Evolutionary conservation across 257 asterid genomes (phyloP).

Genomic region (Pogostemon cablin): DNA sequence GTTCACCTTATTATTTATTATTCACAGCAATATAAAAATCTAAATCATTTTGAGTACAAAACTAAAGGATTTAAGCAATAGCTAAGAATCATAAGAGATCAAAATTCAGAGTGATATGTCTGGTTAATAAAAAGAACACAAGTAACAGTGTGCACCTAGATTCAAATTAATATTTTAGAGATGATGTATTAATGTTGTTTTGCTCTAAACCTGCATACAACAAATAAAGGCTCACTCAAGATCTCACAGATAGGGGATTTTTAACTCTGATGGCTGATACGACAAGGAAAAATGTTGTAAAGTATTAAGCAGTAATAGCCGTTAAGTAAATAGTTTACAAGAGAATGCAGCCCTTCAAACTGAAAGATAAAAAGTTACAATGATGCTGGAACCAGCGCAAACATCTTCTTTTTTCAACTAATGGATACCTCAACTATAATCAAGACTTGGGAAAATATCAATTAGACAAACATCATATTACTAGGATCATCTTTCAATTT

Average conservation of each 20-base stretch:
- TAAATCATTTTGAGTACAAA: too few species aligned
- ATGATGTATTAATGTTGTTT: background rate
- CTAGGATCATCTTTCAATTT: constrained; percentile 14
- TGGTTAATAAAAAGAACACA: constrained; percentile 3
- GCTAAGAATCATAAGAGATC: background rate
- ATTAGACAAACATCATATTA: constrained; percentile 13
- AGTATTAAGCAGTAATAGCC: background rate
- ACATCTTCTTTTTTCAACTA: constrained; percentile 5
- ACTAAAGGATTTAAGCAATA: too few species aligned
- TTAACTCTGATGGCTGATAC: too few species aligned
- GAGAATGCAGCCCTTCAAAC: constrained; percentile 6
- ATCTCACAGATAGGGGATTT: background rate
- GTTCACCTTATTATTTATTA: constrained; percentile 1
- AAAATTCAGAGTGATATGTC: background rate
- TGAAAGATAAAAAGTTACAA: background rate
- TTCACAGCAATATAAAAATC: background rate
- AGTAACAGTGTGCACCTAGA: constrained; percentile 1
- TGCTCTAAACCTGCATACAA: too few species aligned
- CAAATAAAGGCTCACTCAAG: constrained; percentile 14
- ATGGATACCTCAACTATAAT: constrained; percentile 10
- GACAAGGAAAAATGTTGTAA: background rate
- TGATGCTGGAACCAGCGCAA: background rate
- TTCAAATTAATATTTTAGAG: constrained; percentile 8
- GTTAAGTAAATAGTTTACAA: background rate
- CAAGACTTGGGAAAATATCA: constrained; percentile 1